Evolutionary conservation across 805 yeast genomes (phyloP).

Genomic region (Candida coquimbonensis): DNA sequence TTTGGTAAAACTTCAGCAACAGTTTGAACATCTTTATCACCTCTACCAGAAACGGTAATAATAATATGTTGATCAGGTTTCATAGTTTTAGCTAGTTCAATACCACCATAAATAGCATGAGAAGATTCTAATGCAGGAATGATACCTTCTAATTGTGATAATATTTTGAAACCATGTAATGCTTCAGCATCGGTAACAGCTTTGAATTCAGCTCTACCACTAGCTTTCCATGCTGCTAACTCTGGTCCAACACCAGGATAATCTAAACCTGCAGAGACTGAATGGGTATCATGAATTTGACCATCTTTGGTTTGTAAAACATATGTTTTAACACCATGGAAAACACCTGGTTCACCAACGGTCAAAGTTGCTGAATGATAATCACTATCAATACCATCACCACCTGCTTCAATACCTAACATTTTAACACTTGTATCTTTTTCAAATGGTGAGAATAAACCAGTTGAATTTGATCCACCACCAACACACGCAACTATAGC

Average conservation of each 20-base stretch:
- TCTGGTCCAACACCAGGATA: slow-evolving; percentile 99
- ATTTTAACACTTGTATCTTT: slow-evolving; percentile 69
- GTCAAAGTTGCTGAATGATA: slow-evolving; percentile 91
- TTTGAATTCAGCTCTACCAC: slow-evolving; percentile 83
- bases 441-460: slow-evolving; percentile 93
- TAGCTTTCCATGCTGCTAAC: slow-evolving; percentile 88
- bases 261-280: slow-evolving; percentile 97
- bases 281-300: slow-evolving; percentile 95
- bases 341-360: slow-evolving; percentile 94
- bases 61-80: slow-evolving; percentile 72
- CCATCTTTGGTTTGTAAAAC: slow-evolving; percentile 90
- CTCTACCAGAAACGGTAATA: slow-evolving; percentile 94
- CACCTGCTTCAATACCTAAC: slow-evolving; percentile 98
- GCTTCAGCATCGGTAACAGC: slow-evolving; percentile 98
- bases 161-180: slow-evolving; percentile 76
- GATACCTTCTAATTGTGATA: slow-evolving; percentile 94
- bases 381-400: slow-evolving; percentile 88
- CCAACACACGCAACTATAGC: slow-evolving; percentile 98
- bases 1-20: slow-evolving; percentile 91
- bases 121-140: slow-evolving; percentile 98
- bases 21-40: slow-evolving; percentile 97
- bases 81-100: slow-evolving; percentile 81
- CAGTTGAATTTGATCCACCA: slow-evolving; percentile 96
- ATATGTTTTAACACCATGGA: slow-evolving; percentile 95
- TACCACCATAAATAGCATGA: slow-evolving; percentile 91